Conservation (phyloP, 176 grass and related monocot genomes). For the Aechmea fasciata region DNA sequence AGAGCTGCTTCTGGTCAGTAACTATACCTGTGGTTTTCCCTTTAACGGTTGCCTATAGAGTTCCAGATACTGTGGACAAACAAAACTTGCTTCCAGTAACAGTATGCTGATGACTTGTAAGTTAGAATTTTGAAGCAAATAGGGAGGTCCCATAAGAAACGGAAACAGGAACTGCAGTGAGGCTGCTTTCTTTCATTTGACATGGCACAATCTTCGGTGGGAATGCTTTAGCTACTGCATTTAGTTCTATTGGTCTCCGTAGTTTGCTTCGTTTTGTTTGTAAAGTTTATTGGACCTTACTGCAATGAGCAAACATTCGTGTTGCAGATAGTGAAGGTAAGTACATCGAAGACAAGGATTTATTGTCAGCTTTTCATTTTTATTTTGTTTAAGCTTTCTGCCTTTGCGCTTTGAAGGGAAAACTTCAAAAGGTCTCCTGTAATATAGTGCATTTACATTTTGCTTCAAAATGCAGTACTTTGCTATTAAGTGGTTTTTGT, state of each 20-base stretch:
- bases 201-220: neutral
- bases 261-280: neutral
- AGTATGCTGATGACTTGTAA: neutral
- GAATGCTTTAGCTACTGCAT: neutral
- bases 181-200: neutral
- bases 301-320: neutral
- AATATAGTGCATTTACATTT: too few relatives aligned
- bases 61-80: neutral
- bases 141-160: neutral
- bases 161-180: neutral
- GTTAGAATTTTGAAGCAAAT: neutral
- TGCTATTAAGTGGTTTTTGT: too few relatives aligned
- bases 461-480: too few relatives aligned
- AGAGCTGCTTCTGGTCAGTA: constrained; percentile 69
- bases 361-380: too few relatives aligned
- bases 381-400: too few relatives aligned
- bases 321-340: too few relatives aligned
- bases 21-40: neutral
- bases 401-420: too few relatives aligned
- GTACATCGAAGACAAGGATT: too few relatives aligned
- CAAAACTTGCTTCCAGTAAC: neutral
- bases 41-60: neutral
- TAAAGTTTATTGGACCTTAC: neutral
- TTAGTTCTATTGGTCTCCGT: neutral
- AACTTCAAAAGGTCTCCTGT: too few relatives aligned